These are phyloP conservation scores for Fibroporia radiculosa DNA, from an alignment of 768 basidiomycete species.

Conservation along the genomic window DNA sequence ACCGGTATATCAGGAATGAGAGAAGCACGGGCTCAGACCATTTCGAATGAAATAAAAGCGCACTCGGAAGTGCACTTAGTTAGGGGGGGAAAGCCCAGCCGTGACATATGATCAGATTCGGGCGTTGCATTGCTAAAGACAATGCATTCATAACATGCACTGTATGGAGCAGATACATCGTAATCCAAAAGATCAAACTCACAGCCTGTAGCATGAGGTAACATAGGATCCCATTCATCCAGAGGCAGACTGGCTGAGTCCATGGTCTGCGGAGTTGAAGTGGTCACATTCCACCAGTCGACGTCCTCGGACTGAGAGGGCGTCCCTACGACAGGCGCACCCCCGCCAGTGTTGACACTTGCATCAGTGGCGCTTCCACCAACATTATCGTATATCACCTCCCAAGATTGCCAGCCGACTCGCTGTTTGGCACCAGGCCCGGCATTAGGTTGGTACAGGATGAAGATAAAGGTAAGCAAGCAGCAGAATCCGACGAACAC, in stretches of 20 bases:
- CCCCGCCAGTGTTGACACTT: conserved; percentile 5
- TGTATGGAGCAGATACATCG: too few relatives aligned
- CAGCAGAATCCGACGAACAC: conserved; percentile 60
- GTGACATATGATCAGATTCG: too few relatives aligned
- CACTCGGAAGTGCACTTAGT: too few relatives aligned
- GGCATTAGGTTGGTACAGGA: conserved; percentile 71
- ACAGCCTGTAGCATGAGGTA: conserved; percentile 74
- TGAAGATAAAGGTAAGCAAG: conserved; percentile 68
- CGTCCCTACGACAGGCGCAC: neutral
- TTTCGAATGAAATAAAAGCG: too few relatives aligned
- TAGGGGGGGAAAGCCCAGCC: too few relatives aligned
- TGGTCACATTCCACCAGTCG: conserved; percentile 62
- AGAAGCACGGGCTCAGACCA: too few relatives aligned
- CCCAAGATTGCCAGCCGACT: conserved; percentile 90
- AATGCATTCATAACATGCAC: too few relatives aligned
- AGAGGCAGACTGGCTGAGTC: conserved; percentile 70
- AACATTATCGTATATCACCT: conserved; percentile 37
- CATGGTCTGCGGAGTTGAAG: conserved; percentile 26
- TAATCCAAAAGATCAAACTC: too few relatives aligned
- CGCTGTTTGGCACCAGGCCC: conserved; percentile 66
- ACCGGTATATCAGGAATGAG: too few relatives aligned
- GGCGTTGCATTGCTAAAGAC: too few relatives aligned
- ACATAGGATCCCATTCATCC: conserved; percentile 71
- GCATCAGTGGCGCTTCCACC: conserved; percentile 8
- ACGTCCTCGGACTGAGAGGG: conserved; percentile 26